Percentiles rank a stretch among this genome's conserved stretches.
These are phyloP conservation scores for Colletotrichum destructivum DNA, from an alignment of 2,329 filamentous ascomycete genomes.

Conservation along the genomic window DNA sequence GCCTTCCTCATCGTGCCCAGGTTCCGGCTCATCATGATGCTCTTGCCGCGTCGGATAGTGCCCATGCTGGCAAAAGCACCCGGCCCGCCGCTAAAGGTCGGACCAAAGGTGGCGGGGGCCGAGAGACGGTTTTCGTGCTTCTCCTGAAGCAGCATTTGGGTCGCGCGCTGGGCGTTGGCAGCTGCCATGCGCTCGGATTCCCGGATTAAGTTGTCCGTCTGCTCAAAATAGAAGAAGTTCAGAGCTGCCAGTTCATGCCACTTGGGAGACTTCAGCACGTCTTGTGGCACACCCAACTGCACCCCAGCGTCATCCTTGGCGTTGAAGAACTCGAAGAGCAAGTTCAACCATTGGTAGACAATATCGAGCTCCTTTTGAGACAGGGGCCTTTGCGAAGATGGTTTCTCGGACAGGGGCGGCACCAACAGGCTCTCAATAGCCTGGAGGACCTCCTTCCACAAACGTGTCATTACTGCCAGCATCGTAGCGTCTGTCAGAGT, in stretches of 20 bases:
- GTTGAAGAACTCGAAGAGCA: constrained; percentile 95
- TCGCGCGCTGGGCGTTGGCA: constrained; percentile 82
- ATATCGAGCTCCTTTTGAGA: constrained; percentile 92
- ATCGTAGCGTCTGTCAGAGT: constrained; percentile 96
- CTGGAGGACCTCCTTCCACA: constrained; percentile 97
- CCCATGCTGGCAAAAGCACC: constrained; percentile 76
- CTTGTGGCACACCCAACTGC: constrained; percentile 88
- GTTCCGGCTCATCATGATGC: constrained; percentile 94
- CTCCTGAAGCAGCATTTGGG: constrained; percentile 75
- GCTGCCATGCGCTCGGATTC: constrained; percentile 97
- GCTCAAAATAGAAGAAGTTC: constrained; percentile 99
- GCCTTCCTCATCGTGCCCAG: constrained; percentile 95
- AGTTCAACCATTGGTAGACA: constrained; percentile 93
- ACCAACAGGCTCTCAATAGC: constrained; percentile 93
- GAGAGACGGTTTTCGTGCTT: constrained; percentile 69
- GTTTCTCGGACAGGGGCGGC: constrained; percentile 94
- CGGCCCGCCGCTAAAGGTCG: constrained; percentile 65
- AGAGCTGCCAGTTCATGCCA: constrained; percentile 97
- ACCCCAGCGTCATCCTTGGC: constrained; percentile 88
- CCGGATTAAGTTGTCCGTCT: constrained; percentile 90
- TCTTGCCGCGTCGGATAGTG: constrained; percentile 77
- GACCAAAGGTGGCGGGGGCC: constrained; percentile 70
- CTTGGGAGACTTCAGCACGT: constrained; percentile 96
- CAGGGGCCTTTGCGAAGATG: constrained; percentile 86
- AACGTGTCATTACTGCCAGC: constrained; percentile 96